phyloP scores from a whole-genome alignment of 257 asterid species.

The Henckelia pumila region DNA sequence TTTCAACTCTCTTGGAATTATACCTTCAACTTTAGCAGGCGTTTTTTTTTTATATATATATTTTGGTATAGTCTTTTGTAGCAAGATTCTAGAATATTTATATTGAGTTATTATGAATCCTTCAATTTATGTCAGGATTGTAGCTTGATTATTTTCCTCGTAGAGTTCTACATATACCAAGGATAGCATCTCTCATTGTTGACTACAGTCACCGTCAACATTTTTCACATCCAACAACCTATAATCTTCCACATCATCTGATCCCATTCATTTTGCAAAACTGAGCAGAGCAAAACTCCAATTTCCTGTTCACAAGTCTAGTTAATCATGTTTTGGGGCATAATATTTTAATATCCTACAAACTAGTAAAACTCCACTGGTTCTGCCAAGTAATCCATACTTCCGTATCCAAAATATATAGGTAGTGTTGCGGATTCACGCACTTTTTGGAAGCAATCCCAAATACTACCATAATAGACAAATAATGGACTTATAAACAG shows the following conservation, averaged over 20 bases:
- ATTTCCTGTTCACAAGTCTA: not conserved
- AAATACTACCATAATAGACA: too few species aligned
- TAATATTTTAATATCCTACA: too few species aligned
- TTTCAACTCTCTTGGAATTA: too few species aligned
- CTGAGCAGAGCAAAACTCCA: not conserved
- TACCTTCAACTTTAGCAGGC: not conserved
- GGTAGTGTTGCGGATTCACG: too few species aligned
- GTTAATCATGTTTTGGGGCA: too few species aligned
- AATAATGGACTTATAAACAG: constrained; percentile 14
- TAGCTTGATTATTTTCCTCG: not conserved
- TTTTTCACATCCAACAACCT: not conserved
- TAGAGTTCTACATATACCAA: not conserved
- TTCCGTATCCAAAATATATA: constrained; percentile 7
- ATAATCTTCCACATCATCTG: not conserved
- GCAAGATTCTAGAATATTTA: too few species aligned
- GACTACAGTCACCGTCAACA: not conserved
- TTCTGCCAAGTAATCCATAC: constrained; percentile 1
- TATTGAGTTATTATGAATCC: not conserved
- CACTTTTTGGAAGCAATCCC: too few species aligned
- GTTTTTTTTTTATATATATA: too few species aligned
- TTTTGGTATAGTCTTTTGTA: not conserved
- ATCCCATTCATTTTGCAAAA: constrained; percentile 4
- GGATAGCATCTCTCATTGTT: not conserved
- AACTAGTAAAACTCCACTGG: not conserved
- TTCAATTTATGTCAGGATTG: not conserved